phyloP scores from a whole-genome alignment of 768 basidiomycete genomes.

The Termitomyces sp. region DNA sequence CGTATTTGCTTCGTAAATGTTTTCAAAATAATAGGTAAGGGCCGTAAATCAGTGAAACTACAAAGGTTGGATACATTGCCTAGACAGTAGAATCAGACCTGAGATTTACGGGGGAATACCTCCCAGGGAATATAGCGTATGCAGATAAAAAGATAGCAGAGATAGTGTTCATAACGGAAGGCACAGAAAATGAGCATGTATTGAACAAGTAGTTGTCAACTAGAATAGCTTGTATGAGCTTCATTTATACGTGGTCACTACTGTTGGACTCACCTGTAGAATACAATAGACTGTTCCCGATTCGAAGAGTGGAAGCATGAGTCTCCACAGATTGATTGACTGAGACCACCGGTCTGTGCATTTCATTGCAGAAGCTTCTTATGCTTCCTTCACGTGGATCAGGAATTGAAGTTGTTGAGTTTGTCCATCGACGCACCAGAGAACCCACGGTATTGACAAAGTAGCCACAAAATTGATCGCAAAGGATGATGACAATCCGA shows the following conservation, averaged over 20 bases:
- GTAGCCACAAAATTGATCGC: background rate
- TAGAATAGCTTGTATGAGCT: background rate
- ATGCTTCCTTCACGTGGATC: background rate
- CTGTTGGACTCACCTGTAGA: background rate
- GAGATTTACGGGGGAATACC: background rate
- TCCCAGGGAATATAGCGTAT: slow-evolving; percentile 5
- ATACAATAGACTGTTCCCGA: slow-evolving; percentile 5
- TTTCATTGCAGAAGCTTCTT: background rate
- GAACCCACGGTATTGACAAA: slow-evolving; percentile 1
- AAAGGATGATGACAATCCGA: slow-evolving; percentile 4
- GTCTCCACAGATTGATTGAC: slow-evolving; percentile 2
- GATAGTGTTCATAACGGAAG: background rate
- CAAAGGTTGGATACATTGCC: slow-evolving; percentile 8
- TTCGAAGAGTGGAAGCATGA: slow-evolving; percentile 1
- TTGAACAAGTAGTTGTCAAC: slow-evolving; percentile 1
- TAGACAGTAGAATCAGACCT: background rate
- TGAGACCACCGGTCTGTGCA: background rate
- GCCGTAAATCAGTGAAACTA: background rate
- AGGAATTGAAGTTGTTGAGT: too few relatives aligned
- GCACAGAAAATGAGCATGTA: background rate
- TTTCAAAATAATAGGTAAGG: background rate
- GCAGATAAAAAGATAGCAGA: slow-evolving; percentile 1
- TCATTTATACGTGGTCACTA: background rate
- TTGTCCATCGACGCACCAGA: background rate
- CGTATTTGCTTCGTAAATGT: background rate